Base-by-base conservation (phyloP, 2,329 filamentous ascomycete species). In the Lachnellula cervina region DNA sequence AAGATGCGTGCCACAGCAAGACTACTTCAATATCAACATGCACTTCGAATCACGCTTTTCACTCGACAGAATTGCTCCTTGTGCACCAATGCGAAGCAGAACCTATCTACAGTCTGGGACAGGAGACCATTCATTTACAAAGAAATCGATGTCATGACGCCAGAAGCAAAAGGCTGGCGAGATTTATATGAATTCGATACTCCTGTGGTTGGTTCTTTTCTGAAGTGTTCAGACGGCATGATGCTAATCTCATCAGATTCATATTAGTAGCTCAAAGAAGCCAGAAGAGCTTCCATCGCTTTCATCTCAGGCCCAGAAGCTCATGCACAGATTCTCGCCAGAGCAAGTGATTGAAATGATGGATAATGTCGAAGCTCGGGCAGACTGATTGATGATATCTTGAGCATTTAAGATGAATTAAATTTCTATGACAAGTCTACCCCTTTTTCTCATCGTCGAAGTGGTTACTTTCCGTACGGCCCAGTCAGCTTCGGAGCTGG, bases 181-280 rank as follows among this genome's bases (percentile, higher is more conserved):
- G 78, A 85, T 49, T 67, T 90, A 1, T 93, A 93, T 68, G 88
- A 91, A 56, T 89, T 91, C 69, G 89, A 93, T 63, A 88, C 89
- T 7, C 89, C 89, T 0, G 89, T 92, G 66, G 88, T 92, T 54
- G 3, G 67, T 64, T 19, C 45, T 32, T 25, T 19, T 19, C 19
- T 49, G 25, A 34, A 19, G 4, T 42, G 19, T 8, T 2, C 48
- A 46, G 8, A 13, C 28, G n/a, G 14, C 11, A 16, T n/a, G 17
- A 11, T 52, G 40, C 49, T 53, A 52, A 28, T 46, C 2, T 35
- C 8, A 9, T 6, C 55, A 81, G 79, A 76, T 82, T 53, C 80
- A 82, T 66, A 69, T 92, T 58, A 84, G 83, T 73, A 85, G 81
- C 62, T 73, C 74, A 11, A 72, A 71, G 7, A 70, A 76, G 1